Conservation (phyloP, 1,139 yeast genomes). For the Protomyces arabidopsidicola region DNA sequence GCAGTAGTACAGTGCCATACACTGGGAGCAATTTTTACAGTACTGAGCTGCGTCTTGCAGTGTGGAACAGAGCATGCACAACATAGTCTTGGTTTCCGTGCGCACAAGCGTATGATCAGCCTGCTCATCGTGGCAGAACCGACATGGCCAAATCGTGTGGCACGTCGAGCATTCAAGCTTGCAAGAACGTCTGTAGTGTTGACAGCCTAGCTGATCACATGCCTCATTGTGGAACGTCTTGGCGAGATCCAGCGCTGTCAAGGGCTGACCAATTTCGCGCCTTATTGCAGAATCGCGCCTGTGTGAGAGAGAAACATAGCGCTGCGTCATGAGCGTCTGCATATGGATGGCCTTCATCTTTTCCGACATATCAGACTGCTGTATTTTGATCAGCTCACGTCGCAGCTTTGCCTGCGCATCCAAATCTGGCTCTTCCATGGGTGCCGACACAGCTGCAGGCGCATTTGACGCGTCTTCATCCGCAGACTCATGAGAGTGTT, state of each 20-base stretch:
- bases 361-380: slow-evolving; percentile 47
- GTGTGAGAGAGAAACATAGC: slow-evolving; percentile 26
- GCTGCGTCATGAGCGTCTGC: slow-evolving; percentile 42
- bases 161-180: slow-evolving; percentile 78
- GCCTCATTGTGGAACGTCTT: slow-evolving; percentile 49
- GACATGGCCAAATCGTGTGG: slow-evolving; percentile 68
- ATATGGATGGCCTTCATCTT: slow-evolving; percentile 55
- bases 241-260: slow-evolving; percentile 26
- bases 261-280: slow-evolving; percentile 23
- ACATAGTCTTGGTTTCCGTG: slow-evolving; percentile 57
- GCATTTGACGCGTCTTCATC: not conserved
- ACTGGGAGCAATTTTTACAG: slow-evolving; percentile 62
- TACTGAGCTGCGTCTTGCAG: slow-evolving; percentile 69
- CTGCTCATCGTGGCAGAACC: slow-evolving; percentile 67
- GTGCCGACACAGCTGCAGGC: not conserved
- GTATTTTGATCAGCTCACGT: slow-evolving; percentile 54
- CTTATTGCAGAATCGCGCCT: slow-evolving; percentile 16
- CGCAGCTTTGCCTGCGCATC: slow-evolving; percentile 42
- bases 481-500: not conserved
- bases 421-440: not conserved
- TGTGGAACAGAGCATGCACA: slow-evolving; percentile 74
- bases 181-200: slow-evolving; percentile 78
- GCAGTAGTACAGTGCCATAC: slow-evolving; percentile 74
- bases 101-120: slow-evolving; percentile 62
- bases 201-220: slow-evolving; percentile 60